Evolutionary conservation across 257 asterid species (phyloP).

Genomic region (Capsicum chinense): DNA sequence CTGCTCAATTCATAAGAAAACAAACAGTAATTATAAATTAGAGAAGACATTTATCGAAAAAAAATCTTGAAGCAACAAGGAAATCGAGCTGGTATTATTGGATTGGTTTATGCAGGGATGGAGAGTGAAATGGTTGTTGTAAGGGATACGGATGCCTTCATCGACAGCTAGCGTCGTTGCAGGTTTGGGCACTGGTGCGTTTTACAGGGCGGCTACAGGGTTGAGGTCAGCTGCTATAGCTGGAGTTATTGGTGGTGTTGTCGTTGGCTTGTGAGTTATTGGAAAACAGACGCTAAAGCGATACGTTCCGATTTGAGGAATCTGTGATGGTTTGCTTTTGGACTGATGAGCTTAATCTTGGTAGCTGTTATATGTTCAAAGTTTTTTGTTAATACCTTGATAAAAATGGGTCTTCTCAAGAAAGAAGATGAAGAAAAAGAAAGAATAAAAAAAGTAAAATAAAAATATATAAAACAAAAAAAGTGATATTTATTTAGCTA

Average conservation of each 20-base stretch:
- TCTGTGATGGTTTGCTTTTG: constrained; percentile 14
- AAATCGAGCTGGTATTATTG: constrained; percentile 79
- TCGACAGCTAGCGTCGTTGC: constrained; percentile 47
- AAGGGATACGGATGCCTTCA: constrained; percentile 51
- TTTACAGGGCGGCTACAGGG: constrained; percentile 57
- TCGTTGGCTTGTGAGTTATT: constrained; percentile 50
- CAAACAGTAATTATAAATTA: too few relatives aligned
- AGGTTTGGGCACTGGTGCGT: constrained; percentile 55
- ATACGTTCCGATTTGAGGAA: constrained; percentile 50
- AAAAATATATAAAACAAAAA: too few relatives aligned
- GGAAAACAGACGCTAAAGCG: constrained; percentile 57
- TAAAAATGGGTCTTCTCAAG: neutral
- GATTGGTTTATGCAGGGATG: constrained; percentile 79
- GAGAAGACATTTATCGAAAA: too few relatives aligned
- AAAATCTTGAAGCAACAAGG: constrained; percentile 37
- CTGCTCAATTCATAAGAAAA: too few relatives aligned
- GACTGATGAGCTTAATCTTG: constrained; percentile 24
- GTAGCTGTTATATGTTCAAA: constrained; percentile 28
- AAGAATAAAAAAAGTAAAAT: too few relatives aligned
- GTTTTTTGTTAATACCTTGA: constrained; percentile 42
- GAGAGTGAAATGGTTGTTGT: constrained; percentile 77
- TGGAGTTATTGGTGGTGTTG: constrained; percentile 54
- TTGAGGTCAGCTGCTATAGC: constrained; percentile 57
- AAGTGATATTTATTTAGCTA: too few relatives aligned
- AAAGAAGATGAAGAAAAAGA: too few relatives aligned